Conservation (phyloP, 192 early-diverging fungal species). For the Kickxella alabastrina region DNA sequence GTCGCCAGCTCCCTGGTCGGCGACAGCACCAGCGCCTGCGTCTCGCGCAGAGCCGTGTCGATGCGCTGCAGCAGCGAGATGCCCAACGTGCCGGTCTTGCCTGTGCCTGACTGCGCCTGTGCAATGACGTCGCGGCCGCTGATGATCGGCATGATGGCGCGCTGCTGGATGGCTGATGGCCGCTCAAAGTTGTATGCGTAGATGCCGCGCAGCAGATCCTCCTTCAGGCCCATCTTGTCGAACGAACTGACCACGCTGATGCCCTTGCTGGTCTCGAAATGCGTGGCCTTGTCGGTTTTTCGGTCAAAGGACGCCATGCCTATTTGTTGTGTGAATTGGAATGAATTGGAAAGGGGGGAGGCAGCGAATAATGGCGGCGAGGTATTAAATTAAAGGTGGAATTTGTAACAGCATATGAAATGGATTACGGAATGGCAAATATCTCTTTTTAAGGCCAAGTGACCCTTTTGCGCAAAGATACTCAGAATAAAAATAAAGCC, state of each 20-base stretch:
- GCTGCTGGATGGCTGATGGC: slow-evolving; percentile 97
- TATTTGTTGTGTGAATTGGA: no score
- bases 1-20: slow-evolving; percentile 96
- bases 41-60: slow-evolving; percentile 82
- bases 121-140: slow-evolving; percentile 92
- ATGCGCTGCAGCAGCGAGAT: slow-evolving; percentile 90
- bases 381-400: no score
- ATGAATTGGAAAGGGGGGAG: no score
- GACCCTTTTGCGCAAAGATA: no score
- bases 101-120: slow-evolving; percentile 97
- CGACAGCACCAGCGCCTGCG: slow-evolving; percentile 88
- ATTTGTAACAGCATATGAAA: no score
- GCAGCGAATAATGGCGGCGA: no score
- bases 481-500: not conserved
- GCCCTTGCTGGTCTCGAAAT: slow-evolving; percentile 74
- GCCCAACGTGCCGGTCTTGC: slow-evolving; percentile 97
- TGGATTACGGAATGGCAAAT: no score
- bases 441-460: no score
- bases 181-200: slow-evolving; percentile 99
- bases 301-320: not conserved
- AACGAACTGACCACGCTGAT: slow-evolving; percentile 85
- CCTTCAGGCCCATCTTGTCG: slow-evolving; percentile 95
- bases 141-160: slow-evolving; percentile 88
- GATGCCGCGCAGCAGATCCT: slow-evolving; percentile 93
- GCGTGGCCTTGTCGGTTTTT: slow-evolving; percentile 5